Percentiles rank a stretch among this genome's conserved stretches.
Conservation (phyloP, 495 filamentous ascomycete genomes). For the Aspergillus nidulans region DNA sequence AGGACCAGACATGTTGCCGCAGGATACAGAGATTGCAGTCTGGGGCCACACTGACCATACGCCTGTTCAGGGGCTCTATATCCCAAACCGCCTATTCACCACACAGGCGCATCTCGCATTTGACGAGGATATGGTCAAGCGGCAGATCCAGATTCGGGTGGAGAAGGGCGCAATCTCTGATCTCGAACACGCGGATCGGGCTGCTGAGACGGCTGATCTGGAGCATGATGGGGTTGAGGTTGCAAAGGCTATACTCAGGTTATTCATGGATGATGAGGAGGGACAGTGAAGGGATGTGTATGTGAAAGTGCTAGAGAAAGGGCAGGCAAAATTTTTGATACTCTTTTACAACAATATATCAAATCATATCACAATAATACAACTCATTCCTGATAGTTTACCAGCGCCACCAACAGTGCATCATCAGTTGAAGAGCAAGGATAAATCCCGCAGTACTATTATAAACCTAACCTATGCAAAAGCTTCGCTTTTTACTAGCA, state of each 20-base stretch:
- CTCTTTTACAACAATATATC: no score
- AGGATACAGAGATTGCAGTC: constrained; percentile 11
- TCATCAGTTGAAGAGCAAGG: no score
- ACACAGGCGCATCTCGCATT: constrained; percentile 22
- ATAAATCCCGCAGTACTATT: no score
- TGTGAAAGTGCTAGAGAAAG: no score
- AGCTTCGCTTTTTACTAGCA: no score
- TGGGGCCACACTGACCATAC: constrained; percentile 23
- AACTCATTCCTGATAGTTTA: no score
- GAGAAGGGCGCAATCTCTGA: constrained; percentile 19
- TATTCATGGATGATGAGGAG: constrained; percentile 18
- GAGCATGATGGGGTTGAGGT: constrained; percentile 23
- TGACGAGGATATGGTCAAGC: constrained; percentile 22
- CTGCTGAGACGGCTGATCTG: constrained; percentile 20
- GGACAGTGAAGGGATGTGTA: no score
- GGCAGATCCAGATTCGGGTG: constrained; percentile 23
- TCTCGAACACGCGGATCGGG: constrained; percentile 21
- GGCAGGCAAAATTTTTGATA: no score
- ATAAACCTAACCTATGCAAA: no score
- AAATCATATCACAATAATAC: no score
- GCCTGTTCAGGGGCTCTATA: constrained; percentile 19
- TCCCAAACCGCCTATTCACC: constrained; percentile 18
- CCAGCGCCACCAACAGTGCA: no score
- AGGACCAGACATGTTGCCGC: constrained; percentile 5
- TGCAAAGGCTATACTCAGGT: constrained; percentile 20